Evolutionary conservation across 768 basidiomycete species (phyloP), one percentile per base, ranked within the genome.

Genomic region (Calocybe gangraenosa): DNA sequence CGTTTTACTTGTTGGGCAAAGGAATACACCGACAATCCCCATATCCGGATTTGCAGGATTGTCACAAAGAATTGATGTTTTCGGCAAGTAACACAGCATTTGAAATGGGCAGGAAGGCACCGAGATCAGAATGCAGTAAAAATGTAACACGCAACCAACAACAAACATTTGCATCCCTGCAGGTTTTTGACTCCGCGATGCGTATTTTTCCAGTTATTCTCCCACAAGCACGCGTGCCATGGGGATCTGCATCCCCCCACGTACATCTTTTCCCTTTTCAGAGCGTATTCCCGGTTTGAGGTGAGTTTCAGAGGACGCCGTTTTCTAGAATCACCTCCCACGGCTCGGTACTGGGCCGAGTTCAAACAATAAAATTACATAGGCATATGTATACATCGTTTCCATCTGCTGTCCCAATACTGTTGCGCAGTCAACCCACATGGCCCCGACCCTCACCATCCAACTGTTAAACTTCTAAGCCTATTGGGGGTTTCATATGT

Each of bases 221-320:
- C 33, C 34, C 23, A 7, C 42, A 33, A 33, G 40, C 39, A 39
- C 51, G 46, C 40, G 45, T 45, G 48, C 42, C 40, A 44, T 48
- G 51, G 44, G 44, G 51, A 52, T 52, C 46, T 50, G 51, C 51
- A 46, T 10, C 37, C 30, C 40, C 43, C 49, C 39, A 44, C 11
- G 18, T 8, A 15, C 25, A 40, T 37, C 22, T 15, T 52, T 55
- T 48, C 51, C 25, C 51, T 46, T 48, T 47, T 55, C 14, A 25
- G 48, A 44, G 36, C 34, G 41, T 50, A 48, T 53, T 53, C 45
- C 44, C 40, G 40, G 40, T 43, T 48, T 31, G 47, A 51, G 44
- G 36, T 38, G 46, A 52, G 46, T 20, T 11, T 30, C 19, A 22
- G 31, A 42, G 23, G 38, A 37, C 32, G 28, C 49, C 37, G 32